phyloP scores from a whole-genome alignment of 1,139 yeast species.

The Saccharomyces hybrid region DNA sequence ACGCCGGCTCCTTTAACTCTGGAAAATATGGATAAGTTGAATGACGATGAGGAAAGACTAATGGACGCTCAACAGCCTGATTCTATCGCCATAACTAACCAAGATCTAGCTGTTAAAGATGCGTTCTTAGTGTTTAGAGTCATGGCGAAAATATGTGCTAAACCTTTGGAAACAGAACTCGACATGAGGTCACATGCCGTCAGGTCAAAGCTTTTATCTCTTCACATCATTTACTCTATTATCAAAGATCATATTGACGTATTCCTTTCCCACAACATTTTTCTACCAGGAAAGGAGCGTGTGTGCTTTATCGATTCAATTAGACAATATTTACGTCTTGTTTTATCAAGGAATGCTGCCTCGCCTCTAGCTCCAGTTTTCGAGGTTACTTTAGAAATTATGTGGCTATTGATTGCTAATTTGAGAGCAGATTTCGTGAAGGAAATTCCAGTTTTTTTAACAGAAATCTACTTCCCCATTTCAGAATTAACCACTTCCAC shows the following conservation, averaged over 20 bases:
- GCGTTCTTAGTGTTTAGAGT: conserved; percentile 90
- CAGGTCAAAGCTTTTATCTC: conserved; percentile 79
- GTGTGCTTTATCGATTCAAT: conserved; percentile 71
- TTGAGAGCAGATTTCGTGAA: conserved; percentile 80
- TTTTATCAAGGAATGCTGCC: conserved; percentile 87
- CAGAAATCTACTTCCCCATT: conserved; percentile 90
- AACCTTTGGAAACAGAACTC: conserved; percentile 64
- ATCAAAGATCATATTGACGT: conserved; percentile 79
- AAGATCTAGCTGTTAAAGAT: conserved; percentile 72
- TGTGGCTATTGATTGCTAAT: conserved; percentile 80
- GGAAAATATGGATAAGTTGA: conserved; percentile 47
- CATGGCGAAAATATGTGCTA: conserved; percentile 86
- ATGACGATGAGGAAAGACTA: conserved; percentile 49
- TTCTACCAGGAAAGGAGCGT: conserved; percentile 51
- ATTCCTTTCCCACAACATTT: conserved; percentile 59
- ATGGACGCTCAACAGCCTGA: conserved; percentile 40
- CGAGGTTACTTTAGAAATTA: conserved; percentile 85
- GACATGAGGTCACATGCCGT: conserved; percentile 91
- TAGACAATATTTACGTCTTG: conserved; percentile 74
- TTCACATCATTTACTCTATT: conserved; percentile 82
- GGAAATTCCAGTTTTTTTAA: conserved; percentile 89
- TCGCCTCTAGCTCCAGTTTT: conserved; percentile 87
- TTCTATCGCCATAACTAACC: conserved; percentile 41
- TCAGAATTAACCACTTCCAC: conserved; percentile 89
- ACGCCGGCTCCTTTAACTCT: conserved; percentile 43